Evolutionary conservation across 2,329 filamentous ascomycete genomes (phyloP).

Genomic region (Sporothrix phasma): DNA sequence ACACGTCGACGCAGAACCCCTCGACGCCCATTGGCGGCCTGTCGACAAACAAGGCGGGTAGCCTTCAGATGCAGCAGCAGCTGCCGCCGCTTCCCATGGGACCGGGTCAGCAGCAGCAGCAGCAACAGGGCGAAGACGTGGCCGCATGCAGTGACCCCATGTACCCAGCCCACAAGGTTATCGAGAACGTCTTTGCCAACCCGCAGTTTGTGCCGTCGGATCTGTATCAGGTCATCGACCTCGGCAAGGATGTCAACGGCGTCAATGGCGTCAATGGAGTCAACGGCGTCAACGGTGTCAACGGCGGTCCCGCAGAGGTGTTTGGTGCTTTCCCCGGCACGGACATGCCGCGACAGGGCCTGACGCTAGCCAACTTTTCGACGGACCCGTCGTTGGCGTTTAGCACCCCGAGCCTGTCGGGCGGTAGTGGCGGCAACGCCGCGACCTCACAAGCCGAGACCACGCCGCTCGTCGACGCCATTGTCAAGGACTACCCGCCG

Average conservation of each 20-base stretch:
- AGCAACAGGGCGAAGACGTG: not conserved
- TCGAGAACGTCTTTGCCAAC: conserved; percentile 31
- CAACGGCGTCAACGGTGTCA: conserved; percentile 13
- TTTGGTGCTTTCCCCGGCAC: conserved; percentile 14
- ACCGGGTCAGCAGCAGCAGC: no score
- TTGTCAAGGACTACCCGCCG: conserved; percentile 37
- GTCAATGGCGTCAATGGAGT: no score
- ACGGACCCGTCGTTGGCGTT: not conserved
- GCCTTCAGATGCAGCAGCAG: conserved; percentile 8
- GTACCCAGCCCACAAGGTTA: conserved; percentile 22
- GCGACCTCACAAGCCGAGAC: not conserved
- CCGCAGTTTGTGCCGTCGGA: conserved; percentile 29
- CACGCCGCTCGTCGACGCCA: conserved; percentile 31
- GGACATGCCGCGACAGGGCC: conserved; percentile 20
- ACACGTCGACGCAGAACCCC: not conserved
- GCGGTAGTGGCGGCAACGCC: not conserved
- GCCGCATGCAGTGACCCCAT: not conserved
- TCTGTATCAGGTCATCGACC: conserved; percentile 24
- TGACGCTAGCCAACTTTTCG: conserved; percentile 13
- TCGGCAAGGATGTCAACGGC: conserved; percentile 13
- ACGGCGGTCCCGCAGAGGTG: not conserved
- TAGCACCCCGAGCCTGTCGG: not conserved
- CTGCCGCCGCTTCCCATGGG: not conserved
- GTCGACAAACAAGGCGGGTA: not conserved
- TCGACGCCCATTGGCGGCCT: not conserved